Evolutionary conservation across 768 basidiomycete species (phyloP), one percentile per base, ranked within the genome.

Genomic region (Inosperma sp.): DNA sequence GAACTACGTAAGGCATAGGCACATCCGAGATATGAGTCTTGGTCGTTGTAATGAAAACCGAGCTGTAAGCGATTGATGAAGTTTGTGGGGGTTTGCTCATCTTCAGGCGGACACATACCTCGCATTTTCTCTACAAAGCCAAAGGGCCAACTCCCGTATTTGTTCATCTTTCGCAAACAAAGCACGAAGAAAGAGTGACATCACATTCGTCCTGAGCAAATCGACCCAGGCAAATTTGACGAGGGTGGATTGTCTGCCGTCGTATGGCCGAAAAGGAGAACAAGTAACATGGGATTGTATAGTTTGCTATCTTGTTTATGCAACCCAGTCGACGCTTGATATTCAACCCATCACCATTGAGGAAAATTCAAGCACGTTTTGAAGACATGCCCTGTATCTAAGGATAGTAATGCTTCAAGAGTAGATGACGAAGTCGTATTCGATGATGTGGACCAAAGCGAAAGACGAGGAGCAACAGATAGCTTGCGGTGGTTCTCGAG

Each of bases 1-100:
- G 75, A 77, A 51, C 72, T 78, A 74, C 74, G 60, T 90, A 97
- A 4, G 98, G 68, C 83, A 97, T 83, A 0, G 95, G 95, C 0
- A 97, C 89, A 61, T 97, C 94, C 1, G 70, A 72, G 1, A 71
- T 69, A 59, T 97, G 6, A 97, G 69, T 48, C 82, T 78, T 1
- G 92, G 85, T 2, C 95, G 82, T 66, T 96, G 93, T 0, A 98
- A 78, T 4, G 98, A 78, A 75, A 96, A 97, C 4, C 88, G 79
- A 1, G 89, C 83, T 1, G 86, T 88, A 13, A 86, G 70, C 0
- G 94, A 62, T 95, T 98, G 36, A 90, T 83, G 65, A 92, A 89
- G 44, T 86, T 84, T 2, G 88, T 84, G 0, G 95, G 93, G 54
- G n/a, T n/a, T n/a, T n/a, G n/a, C n/a, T n/a, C n/a, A n/a, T n/a